Percentiles rank a stretch among this genome's conserved stretches.
phyloP scores from a whole-genome alignment of 371 early-diverging fungal genomes.

The Mortierella sp. region DNA sequence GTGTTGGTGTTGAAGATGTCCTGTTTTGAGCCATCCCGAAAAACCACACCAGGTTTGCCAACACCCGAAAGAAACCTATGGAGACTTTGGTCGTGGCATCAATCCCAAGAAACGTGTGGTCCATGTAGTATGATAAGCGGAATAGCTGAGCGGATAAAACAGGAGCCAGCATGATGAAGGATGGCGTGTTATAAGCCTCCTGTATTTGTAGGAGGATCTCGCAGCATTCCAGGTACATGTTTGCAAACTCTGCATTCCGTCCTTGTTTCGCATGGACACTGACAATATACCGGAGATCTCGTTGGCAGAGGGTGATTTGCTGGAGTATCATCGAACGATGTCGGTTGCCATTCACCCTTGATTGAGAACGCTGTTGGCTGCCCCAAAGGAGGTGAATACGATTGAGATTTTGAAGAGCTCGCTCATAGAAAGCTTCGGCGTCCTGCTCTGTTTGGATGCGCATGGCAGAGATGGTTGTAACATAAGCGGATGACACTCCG shows the following conservation, averaged over 20 bases:
- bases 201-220: slow-evolving; percentile 54
- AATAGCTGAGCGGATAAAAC: slow-evolving; percentile 57
- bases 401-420: slow-evolving; percentile 22
- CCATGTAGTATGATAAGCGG: slow-evolving; percentile 67
- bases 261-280: slow-evolving; percentile 56
- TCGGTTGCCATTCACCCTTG: neutral
- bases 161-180: slow-evolving; percentile 59
- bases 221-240: slow-evolving; percentile 64
- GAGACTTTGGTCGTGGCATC: slow-evolving; percentile 56
- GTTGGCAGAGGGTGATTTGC: slow-evolving; percentile 38
- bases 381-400: slow-evolving; percentile 27
- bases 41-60: slow-evolving; percentile 66
- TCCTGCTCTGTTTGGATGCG: slow-evolving; percentile 45
- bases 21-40: slow-evolving; percentile 64
- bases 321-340: slow-evolving; percentile 25
- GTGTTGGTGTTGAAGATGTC: neutral
- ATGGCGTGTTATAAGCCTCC: slow-evolving; percentile 56
- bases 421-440: slow-evolving; percentile 43
- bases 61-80: slow-evolving; percentile 59
- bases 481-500: slow-evolving; percentile 31
- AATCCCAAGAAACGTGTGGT: slow-evolving; percentile 68
- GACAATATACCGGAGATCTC: slow-evolving; percentile 60
- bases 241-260: slow-evolving; percentile 60
- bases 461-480: slow-evolving; percentile 46
- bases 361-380: slow-evolving; percentile 2